Evolutionary conservation across 495 filamentous ascomycete species (phyloP).

Genomic region (Penicillium cosmopolitanum): DNA sequence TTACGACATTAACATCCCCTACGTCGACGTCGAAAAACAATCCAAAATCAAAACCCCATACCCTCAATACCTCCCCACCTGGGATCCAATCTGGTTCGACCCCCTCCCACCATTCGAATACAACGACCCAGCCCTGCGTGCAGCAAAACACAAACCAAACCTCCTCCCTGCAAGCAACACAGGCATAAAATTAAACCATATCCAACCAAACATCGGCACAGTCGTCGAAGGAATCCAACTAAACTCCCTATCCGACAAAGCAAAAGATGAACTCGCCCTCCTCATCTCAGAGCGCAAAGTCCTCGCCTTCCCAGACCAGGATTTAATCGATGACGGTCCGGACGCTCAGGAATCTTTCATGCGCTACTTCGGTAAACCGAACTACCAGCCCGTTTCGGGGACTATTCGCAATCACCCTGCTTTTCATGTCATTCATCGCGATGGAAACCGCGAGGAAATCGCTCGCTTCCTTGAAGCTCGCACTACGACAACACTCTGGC

Average conservation of each 20-base stretch:
- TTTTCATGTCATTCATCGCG: constrained; percentile 65
- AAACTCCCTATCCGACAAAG: constrained; percentile 64
- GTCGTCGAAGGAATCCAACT: constrained; percentile 76
- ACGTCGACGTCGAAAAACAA: constrained; percentile 47
- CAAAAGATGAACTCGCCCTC: constrained; percentile 79
- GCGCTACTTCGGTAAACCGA: constrained; percentile 61
- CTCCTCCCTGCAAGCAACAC: constrained; percentile 43
- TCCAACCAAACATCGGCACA: constrained; percentile 72
- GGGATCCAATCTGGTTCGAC: constrained; percentile 64
- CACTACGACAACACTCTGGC: constrained; percentile 60
- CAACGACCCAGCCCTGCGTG: constrained; percentile 58
- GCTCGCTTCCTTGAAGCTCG: constrained; percentile 57
- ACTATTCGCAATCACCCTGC: constrained; percentile 55
- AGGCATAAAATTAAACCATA: constrained; percentile 57
- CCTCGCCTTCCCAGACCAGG: constrained; percentile 76
- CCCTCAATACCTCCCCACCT: constrained; percentile 64
- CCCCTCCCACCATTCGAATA: constrained; percentile 62
- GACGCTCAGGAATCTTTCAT: constrained; percentile 64
- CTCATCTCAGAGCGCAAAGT: constrained; percentile 76
- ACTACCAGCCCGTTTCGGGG: constrained; percentile 62
- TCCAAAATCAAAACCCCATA: constrained; percentile 53
- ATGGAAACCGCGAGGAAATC: constrained; percentile 60
- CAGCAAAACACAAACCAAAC: constrained; percentile 59
- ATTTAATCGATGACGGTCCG: constrained; percentile 68
- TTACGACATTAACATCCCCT: constrained; percentile 63